Evolutionary conservation across 495 filamentous ascomycete species (phyloP), one percentile per base, ranked within the genome.

Genomic region (Xylaria sp.): DNA sequence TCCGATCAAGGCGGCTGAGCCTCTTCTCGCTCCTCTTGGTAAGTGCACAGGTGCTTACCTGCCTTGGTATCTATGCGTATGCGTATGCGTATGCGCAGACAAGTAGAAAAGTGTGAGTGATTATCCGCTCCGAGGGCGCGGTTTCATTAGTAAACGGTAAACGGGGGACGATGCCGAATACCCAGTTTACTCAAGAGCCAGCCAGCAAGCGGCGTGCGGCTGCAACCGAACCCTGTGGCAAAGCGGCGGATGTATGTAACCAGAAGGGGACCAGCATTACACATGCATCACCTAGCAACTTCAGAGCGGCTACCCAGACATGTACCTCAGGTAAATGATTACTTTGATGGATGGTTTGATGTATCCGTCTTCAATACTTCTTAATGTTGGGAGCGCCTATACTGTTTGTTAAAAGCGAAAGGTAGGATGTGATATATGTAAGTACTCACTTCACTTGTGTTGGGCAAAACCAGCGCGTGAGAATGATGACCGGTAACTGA

Each of bases 241-340:
- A 43, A 31, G 43, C 57, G 53, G 44, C 57, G 67, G 33, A 62
- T 31, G 57, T 62, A 43, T 52, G 57, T 69, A 46, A 50, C 58
- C 67, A 69, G 44, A 52, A 52, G 53, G 53, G 67, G 61, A 26
- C 67, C 67, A 68, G 67, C 67, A 68, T 59, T 68, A 68, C 67
- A 48, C 48, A 68, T 69, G 67, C 67, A 53, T 52, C 57, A 62
- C 50, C 19, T 19, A 58, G 17, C 35, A 35, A 59, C 52, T 55
- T 19, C 26, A 53, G 35, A 40, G 46, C 21, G n/a, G 35, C 46
- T 55, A 29, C 46, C 64, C 35, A 66, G 44, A 44, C n/a, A 63
- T 63, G 26, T 46, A 46, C 61, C 61, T 44, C 40, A n/a, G 61
- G 41, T 17, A 48, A 48, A 46, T 46, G 40, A 46, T 26, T 52